phyloP scores from a whole-genome alignment of 2,329 filamentous ascomycete genomes.

The Sporothrix pallida region DNA sequence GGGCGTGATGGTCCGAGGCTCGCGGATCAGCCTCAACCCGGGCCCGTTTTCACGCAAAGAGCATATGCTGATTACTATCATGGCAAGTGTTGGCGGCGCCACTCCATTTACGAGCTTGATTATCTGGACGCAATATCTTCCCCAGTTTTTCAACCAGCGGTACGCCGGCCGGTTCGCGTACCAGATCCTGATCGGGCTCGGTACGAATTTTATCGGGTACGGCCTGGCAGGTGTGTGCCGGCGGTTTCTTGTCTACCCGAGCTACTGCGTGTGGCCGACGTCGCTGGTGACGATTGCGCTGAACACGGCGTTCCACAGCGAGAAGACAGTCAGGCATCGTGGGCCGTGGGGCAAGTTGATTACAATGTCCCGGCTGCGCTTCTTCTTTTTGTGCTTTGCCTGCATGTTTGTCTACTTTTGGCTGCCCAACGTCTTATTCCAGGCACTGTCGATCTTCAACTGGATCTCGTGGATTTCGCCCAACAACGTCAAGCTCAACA shows the following conservation, averaged over 20 bases:
- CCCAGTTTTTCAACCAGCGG: slow-evolving; percentile 7
- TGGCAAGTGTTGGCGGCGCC: neutral
- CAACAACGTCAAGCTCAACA: slow-evolving; percentile 3
- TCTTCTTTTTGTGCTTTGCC: neutral
- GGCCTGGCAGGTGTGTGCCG: slow-evolving; percentile 58
- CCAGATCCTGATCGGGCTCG: slow-evolving; percentile 48
- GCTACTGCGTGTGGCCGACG: slow-evolving; percentile 59
- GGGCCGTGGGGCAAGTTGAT: neutral
- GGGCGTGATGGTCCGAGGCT: neutral
- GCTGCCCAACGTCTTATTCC: neutral
- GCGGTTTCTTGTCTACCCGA: slow-evolving; percentile 58
- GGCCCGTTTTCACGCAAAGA: neutral
- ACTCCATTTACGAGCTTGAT: neutral
- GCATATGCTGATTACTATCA: slow-evolving; percentile 12
- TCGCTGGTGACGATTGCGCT: slow-evolving; percentile 55
- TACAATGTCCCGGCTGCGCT: slow-evolving; percentile 1
- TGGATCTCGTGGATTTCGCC: slow-evolving; percentile 12
- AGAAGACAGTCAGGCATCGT: neutral
- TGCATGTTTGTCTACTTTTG: slow-evolving; percentile 21
- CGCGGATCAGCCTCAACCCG: neutral
- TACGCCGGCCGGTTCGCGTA: slow-evolving; percentile 2
- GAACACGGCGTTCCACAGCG: slow-evolving; percentile 55
- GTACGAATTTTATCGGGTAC: slow-evolving; percentile 62
- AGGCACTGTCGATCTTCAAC: slow-evolving; percentile 6
- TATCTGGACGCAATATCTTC: slow-evolving; percentile 12